phyloP scores from a whole-genome alignment of 768 basidiomycete species.

The Filobasidium wieringae region DNA sequence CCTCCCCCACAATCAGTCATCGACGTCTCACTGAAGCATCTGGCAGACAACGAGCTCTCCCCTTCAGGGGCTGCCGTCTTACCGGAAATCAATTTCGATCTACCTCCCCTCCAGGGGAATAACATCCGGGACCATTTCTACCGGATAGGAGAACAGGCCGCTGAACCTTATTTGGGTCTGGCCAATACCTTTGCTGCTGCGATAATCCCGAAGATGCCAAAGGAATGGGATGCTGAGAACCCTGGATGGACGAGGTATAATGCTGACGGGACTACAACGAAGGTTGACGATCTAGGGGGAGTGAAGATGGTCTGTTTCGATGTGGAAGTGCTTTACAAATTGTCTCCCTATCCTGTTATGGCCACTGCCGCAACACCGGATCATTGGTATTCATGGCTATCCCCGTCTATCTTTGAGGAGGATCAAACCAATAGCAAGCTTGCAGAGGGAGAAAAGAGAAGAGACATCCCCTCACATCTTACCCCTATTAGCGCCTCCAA shows the following conservation, averaged over 20 bases:
- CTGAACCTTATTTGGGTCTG: conserved; percentile 67
- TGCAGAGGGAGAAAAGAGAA: background rate
- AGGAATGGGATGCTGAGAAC: conserved; percentile 44
- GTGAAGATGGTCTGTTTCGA: conserved; percentile 68
- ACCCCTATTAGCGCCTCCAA: conserved; percentile 32
- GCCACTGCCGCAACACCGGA: conserved; percentile 71
- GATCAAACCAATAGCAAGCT: conserved; percentile 1
- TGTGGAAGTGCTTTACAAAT: conserved; percentile 76
- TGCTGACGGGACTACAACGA: conserved; percentile 64
- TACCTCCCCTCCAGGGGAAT: conserved; percentile 70
- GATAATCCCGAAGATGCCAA: conserved; percentile 53
- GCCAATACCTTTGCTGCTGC: conserved; percentile 50
- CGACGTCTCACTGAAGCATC: conserved; percentile 67
- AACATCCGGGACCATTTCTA: conserved; percentile 83
- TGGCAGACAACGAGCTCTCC: conserved; percentile 67
- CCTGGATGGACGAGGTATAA: conserved; percentile 86
- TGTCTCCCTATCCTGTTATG: conserved; percentile 65
- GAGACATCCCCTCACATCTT: conserved; percentile 10
- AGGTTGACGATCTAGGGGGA: conserved; percentile 52
- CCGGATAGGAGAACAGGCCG: conserved; percentile 54
- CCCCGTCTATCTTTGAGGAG: conserved; percentile 45
- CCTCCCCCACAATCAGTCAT: conserved; percentile 52
- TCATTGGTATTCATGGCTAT: conserved; percentile 93
- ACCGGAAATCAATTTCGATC: conserved; percentile 65
- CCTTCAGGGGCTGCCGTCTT: conserved; percentile 66